Evolutionary conservation across 75 land plant species (phyloP).

Genomic region (Larix kaempferi): DNA sequence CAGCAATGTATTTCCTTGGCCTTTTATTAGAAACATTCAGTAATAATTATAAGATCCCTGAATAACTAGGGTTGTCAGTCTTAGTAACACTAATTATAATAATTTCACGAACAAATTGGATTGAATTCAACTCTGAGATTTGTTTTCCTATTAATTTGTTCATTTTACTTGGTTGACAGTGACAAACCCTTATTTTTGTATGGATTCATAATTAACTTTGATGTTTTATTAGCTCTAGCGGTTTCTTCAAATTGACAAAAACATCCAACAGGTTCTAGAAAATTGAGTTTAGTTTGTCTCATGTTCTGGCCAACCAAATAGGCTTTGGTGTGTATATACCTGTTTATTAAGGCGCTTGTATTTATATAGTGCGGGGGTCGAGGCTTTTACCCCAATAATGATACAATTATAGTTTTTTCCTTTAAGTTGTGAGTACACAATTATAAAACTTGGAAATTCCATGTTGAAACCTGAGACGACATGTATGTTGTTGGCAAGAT

Average conservation of each 20-base stretch:
- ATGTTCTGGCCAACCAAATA: background rate
- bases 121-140: background rate
- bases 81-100: background rate
- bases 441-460: background rate
- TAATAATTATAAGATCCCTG: background rate
- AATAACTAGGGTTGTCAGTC: background rate
- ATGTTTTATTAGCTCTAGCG: background rate
- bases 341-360: background rate
- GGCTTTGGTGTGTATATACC: no score
- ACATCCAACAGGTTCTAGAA: background rate
- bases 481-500: constrained; percentile 31
- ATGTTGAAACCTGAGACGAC: background rate
- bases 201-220: background rate
- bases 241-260: background rate
- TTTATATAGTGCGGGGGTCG: background rate
- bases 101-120: background rate
- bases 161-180: background rate
- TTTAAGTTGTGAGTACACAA: no score
- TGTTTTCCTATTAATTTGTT: background rate
- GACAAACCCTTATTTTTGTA: background rate
- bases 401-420: background rate
- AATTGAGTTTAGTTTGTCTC: background rate
- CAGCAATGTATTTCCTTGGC: no score
- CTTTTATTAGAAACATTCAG: no score
- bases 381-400: background rate